phyloP scores from a whole-genome alignment of 1,284 basidiomycete genomes.

The Ganoderma resinaceum region DNA sequence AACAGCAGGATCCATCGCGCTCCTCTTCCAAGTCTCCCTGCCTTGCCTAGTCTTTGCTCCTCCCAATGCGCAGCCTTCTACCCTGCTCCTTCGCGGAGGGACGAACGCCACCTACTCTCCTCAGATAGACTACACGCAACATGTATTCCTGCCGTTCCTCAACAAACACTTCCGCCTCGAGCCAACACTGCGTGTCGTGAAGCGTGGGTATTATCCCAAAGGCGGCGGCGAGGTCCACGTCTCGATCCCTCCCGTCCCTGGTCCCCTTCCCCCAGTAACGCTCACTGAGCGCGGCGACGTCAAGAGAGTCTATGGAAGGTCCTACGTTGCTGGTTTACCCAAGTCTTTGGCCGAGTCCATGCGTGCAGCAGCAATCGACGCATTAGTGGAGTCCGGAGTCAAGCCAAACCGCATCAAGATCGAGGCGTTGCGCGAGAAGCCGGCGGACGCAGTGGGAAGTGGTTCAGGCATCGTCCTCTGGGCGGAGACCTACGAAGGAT shows the following conservation, averaged over 20 bases:
- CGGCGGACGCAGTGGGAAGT: conserved; percentile 55
- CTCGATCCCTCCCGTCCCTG: conserved; percentile 46
- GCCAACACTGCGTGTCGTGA: conserved; percentile 52
- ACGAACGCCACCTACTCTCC: conserved; percentile 74
- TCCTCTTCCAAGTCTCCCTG: conserved; percentile 74
- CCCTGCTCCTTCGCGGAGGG: conserved; percentile 65
- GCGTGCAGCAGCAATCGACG: conserved; percentile 54
- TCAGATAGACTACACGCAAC: conserved; percentile 71
- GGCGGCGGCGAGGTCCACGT: conserved; percentile 69
- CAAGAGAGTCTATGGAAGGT: conserved; percentile 55
- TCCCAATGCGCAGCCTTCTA: conserved; percentile 40
- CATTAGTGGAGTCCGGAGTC: conserved; percentile 43
- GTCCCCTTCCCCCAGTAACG: conserved; percentile 53
- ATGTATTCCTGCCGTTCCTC: conserved; percentile 72
- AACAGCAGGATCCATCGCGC: conserved; percentile 73
- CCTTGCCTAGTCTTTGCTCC: conserved; percentile 68
- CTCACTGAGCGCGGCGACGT: conserved; percentile 63
- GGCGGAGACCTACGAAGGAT: conserved; percentile 72
- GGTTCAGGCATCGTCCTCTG: conserved; percentile 76
- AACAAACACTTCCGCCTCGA: conserved; percentile 57
- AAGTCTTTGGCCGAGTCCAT: conserved; percentile 58
- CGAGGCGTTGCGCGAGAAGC: conserved; percentile 51
- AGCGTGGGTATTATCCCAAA: conserved; percentile 72
- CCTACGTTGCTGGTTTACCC: conserved; percentile 70
- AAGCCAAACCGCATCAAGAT: conserved; percentile 47